Conservation (phyloP, 805 yeast species). For the Yamadazyma sp. region DNA sequence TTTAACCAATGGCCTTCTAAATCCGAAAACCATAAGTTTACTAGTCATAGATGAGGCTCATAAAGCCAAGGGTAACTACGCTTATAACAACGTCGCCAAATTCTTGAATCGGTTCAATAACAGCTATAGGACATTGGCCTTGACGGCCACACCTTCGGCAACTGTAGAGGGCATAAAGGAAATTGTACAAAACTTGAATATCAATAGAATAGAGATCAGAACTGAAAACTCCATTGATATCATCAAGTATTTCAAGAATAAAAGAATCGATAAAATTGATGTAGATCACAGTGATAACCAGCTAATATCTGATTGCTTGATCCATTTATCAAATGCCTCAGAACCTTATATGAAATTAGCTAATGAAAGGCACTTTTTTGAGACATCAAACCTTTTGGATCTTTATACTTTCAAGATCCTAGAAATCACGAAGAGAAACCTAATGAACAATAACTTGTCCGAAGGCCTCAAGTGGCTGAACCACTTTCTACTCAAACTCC, state of each 20-base stretch:
- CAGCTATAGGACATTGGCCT: constrained; percentile 73
- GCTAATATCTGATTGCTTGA: constrained; percentile 39
- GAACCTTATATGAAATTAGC: constrained; percentile 65
- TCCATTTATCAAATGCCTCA: constrained; percentile 58
- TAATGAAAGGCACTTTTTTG: constrained; percentile 57
- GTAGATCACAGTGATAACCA: constrained; percentile 39
- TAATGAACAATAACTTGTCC: constrained; percentile 52
- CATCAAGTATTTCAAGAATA: constrained; percentile 70
- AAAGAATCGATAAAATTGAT: constrained; percentile 61
- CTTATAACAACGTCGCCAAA: constrained; percentile 81
- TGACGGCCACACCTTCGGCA: constrained; percentile 96
- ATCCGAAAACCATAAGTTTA: constrained; percentile 73
- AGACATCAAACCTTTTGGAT: constrained; percentile 58
- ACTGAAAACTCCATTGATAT: constrained; percentile 85
- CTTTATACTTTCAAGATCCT: constrained; percentile 71
- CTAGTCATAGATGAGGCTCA: constrained; percentile 96
- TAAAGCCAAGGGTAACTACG: constrained; percentile 85
- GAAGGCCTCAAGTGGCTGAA: constrained; percentile 78
- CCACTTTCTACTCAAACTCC: constrained; percentile 56
- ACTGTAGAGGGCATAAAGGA: constrained; percentile 86
- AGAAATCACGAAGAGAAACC: constrained; percentile 62
- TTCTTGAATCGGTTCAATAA: constrained; percentile 52
- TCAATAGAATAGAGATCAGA: constrained; percentile 79
- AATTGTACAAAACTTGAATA: constrained; percentile 68
- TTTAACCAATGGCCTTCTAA: constrained; percentile 65